Percentiles rank a stretch among this genome's conserved stretches.
Conservation (phyloP, 2,329 filamentous ascomycete genomes). For the Neonectria hederae region DNA sequence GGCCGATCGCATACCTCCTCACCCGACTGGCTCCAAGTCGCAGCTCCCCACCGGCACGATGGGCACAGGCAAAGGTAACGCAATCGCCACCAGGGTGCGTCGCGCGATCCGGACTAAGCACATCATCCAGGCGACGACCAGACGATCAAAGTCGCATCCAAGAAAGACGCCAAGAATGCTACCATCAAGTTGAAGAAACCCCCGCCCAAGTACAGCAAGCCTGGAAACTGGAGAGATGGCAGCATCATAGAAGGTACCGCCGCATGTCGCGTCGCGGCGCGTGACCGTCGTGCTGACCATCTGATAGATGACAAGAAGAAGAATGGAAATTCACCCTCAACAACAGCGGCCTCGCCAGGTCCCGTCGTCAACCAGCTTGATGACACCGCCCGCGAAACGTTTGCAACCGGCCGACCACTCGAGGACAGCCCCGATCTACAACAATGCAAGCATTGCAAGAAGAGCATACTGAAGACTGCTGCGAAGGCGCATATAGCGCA, state of each 20-base stretch:
- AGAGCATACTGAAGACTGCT: conserved; percentile 79
- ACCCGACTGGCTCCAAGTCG: background rate
- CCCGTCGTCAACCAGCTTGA: conserved; percentile 76
- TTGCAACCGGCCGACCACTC: conserved; percentile 82
- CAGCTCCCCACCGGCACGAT: conserved; percentile 20
- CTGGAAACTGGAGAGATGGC: conserved; percentile 78
- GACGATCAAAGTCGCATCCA: conserved; percentile 71
- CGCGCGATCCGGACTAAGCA: conserved; percentile 28
- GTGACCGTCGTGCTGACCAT: conserved; percentile 17
- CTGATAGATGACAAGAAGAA: conserved; percentile 64
- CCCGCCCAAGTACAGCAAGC: conserved; percentile 69
- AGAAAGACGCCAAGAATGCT: conserved; percentile 61
- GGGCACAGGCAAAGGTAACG: conserved; percentile 46
- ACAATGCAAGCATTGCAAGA: conserved; percentile 94
- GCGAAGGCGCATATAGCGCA: conserved; percentile 83
- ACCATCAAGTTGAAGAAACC: conserved; percentile 71
- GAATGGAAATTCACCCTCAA: conserved; percentile 54
- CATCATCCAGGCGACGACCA: conserved; percentile 59
- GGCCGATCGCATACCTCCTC: background rate
- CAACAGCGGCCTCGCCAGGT: conserved; percentile 58
- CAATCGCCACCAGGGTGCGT: conserved; percentile 23
- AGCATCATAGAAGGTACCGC: conserved; percentile 68
- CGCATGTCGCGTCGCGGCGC: conserved; percentile 16
- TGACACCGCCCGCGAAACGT: conserved; percentile 79
- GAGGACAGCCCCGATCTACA: conserved; percentile 83